phyloP scores from a whole-genome alignment of 352 stramenopile genomes.

The Peronospora farinosa region DNA sequence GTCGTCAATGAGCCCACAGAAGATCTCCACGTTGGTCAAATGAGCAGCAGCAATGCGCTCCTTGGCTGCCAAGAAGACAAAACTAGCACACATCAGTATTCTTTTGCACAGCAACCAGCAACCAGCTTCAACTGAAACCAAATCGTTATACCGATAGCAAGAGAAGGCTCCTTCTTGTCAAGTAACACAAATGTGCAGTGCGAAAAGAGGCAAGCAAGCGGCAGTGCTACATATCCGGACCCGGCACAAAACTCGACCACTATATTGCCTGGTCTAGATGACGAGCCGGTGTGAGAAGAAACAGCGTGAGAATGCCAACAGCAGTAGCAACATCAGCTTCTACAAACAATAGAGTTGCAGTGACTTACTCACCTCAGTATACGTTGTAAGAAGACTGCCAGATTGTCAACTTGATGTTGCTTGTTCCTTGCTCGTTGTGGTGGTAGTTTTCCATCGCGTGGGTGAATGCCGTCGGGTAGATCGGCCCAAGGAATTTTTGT shows the following conservation, averaged over 20 bases:
- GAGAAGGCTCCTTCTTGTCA: conserved; percentile 72
- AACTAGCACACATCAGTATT: not conserved
- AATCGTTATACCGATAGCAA: conserved; percentile 52
- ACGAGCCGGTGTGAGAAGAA: not conserved
- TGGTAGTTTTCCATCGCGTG: conserved; percentile 56
- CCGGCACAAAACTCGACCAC: conserved; percentile 81
- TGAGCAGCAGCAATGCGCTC: conserved; percentile 54
- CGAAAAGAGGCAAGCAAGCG: conserved; percentile 65
- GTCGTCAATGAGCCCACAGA: conserved; percentile 70
- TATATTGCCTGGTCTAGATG: conserved; percentile 49
- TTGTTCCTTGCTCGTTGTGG: conserved; percentile 56
- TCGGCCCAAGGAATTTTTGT: conserved; percentile 51
- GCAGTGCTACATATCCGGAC: conserved; percentile 69
- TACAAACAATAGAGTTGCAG: not conserved
- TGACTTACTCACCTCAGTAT: conserved; percentile 47
- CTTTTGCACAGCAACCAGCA: not conserved
- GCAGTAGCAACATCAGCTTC: conserved; percentile 7
- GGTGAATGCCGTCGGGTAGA: conserved; percentile 62
- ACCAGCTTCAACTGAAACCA: not conserved
- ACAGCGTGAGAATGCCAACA: not conserved
- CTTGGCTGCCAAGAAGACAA: conserved; percentile 27
- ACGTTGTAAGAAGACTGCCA: conserved; percentile 58
- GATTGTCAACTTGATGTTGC: conserved; percentile 70
- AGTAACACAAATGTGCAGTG: conserved; percentile 72
- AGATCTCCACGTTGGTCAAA: conserved; percentile 67